These are phyloP conservation scores for Boechera stricta DNA, from an alignment of 345 rosid genomes.

Conservation along the genomic window DNA sequence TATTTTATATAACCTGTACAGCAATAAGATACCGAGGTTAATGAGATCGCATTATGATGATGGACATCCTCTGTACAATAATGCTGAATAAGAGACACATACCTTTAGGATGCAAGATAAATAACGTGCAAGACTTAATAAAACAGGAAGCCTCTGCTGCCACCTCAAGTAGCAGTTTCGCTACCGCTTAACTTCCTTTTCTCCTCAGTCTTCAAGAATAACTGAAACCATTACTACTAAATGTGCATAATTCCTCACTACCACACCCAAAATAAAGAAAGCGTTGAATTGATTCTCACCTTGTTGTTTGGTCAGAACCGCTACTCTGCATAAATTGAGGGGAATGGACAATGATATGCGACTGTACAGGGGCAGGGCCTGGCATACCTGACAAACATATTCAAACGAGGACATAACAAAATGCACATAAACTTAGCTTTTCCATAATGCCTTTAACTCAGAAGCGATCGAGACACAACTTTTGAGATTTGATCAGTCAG, in stretches of 20 bases:
- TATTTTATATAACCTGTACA: conserved; percentile 34
- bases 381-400: conserved; percentile 34
- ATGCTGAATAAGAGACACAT: neutral
- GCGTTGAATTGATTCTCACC: conserved; percentile 47
- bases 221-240: conserved; percentile 30
- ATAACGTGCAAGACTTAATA: conserved; percentile 41
- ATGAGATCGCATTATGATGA: conserved; percentile 4
- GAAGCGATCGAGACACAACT: neutral
- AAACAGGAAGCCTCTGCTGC: conserved; percentile 40
- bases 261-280: conserved; percentile 8
- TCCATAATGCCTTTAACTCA: neutral
- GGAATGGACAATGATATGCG: conserved; percentile 70
- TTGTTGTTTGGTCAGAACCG: conserved; percentile 79
- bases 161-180: conserved; percentile 30
- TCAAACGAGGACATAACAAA: conserved; percentile 19
- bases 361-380: conserved; percentile 57
- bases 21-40: neutral
- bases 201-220: conserved; percentile 43
- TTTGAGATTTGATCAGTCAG: neutral
- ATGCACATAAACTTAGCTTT: conserved; percentile 1
- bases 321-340: conserved; percentile 78
- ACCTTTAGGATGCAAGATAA: conserved; percentile 43
- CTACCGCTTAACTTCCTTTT: conserved; percentile 36
- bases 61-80: neutral
- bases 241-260: neutral